Evolutionary conservation across 2,329 filamentous ascomycete species (phyloP).

Genomic region (Emydomyces testavorans): DNA sequence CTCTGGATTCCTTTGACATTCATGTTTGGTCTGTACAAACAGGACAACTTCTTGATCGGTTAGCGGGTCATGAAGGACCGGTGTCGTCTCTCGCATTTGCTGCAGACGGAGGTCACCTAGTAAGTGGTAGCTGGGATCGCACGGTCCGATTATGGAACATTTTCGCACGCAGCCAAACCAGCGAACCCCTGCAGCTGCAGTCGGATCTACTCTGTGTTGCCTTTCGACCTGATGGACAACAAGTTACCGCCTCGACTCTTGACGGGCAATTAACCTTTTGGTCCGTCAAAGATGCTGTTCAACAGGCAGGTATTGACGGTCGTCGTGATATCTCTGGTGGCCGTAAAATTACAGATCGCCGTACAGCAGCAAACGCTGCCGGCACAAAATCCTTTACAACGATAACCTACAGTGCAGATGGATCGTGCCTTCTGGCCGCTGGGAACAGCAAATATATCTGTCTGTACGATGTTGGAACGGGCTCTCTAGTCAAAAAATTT

Average conservation of each 20-base stretch:
- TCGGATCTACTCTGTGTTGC: conserved; percentile 80
- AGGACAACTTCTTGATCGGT: conserved; percentile 79
- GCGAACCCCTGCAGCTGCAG: conserved; percentile 83
- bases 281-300: conserved; percentile 77
- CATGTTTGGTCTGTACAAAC: conserved; percentile 99
- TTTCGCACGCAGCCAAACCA: conserved; percentile 86
- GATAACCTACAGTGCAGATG: conserved; percentile 84
- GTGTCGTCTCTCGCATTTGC: conserved; percentile 82
- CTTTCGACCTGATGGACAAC: conserved; percentile 78
- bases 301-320: conserved; percentile 76
- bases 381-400: conserved; percentile 84
- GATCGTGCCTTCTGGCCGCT: conserved; percentile 75
- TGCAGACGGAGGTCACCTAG: conserved; percentile 68
- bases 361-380: conserved; percentile 79
- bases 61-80: conserved; percentile 88
- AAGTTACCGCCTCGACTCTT: conserved; percentile 81
- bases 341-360: conserved; percentile 72
- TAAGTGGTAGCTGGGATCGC: conserved; percentile 93
- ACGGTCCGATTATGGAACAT: conserved; percentile 95
- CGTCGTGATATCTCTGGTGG: conserved; percentile 87
- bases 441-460: conserved; percentile 99
- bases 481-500: conserved; percentile 85
- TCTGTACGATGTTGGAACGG: conserved; percentile 85
- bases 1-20: conserved; percentile 89
- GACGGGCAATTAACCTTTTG: conserved; percentile 94